phyloP scores from a whole-genome alignment of 2,329 filamentous ascomycete genomes.

The Stagonosporopsis vannaccii region DNA sequence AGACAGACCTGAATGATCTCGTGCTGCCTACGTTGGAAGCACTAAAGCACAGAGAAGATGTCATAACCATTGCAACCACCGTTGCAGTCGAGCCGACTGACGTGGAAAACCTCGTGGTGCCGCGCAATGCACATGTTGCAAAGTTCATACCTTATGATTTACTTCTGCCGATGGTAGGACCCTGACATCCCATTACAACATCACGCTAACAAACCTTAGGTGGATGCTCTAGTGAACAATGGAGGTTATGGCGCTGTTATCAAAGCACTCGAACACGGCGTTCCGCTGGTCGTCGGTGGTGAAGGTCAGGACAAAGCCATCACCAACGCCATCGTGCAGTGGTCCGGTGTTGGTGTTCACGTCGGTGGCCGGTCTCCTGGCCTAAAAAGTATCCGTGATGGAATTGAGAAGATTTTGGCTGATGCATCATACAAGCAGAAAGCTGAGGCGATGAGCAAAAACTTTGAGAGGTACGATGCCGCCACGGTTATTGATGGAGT shows the following conservation, averaged over 20 bases:
- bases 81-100: neutral
- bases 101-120: neutral
- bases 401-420: neutral
- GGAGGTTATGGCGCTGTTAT: constrained; percentile 1
- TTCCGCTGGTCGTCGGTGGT: neutral
- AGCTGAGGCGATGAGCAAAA: neutral
- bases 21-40: neutral
- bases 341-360: neutral
- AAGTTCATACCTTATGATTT: constrained; percentile 4
- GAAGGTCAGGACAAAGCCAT: constrained; percentile 3
- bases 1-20: neutral
- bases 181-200: neutral
- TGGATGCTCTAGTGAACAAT: constrained; percentile 1
- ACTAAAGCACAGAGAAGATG: neutral
- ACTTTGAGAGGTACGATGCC: neutral
- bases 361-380: neutral
- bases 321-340: neutral
- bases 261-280: neutral
- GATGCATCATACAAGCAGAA: neutral
- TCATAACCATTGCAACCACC: neutral
- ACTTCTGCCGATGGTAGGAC: neutral
- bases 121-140: neutral
- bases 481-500: neutral
- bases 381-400: neutral
- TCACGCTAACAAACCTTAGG: neutral